Base-by-base conservation (phyloP, 2,329 filamentous ascomycete genomes). In the Colletotrichum sp. region DNA sequence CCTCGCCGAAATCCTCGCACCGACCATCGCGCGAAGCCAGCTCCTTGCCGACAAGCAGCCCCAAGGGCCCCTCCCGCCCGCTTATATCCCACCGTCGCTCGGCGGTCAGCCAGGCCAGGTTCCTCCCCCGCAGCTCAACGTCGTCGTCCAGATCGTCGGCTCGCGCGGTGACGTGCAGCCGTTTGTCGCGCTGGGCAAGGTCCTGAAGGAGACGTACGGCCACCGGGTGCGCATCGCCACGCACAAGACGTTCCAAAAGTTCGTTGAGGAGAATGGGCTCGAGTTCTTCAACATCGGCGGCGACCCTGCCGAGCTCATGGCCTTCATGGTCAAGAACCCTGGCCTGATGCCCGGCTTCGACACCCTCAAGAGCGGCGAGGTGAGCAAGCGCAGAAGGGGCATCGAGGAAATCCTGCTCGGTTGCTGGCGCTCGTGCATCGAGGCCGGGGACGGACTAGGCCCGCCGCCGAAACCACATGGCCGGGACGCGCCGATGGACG, bases 291-390 rank as follows among this genome's bases (percentile, higher is more conserved):
- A 86, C 77, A 94, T 95, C 68, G 93, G 94, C n/a, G 94, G 94
- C 4, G 93, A 96, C 81, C 94, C 94, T 2, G 90, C 92, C 2
- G 91, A 94, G 80, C 87, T 95, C 59, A 96, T 95, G 94, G 95
- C 95, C 5, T 98, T 96, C 80, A 98, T 98, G 95, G 95, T 97
- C 62, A 96, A 96, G 84, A 94, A 97, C 79, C 95, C 95, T 0
- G 95, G 95, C 0, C 87, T 98, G 36, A 95, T 98, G 93, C 95
- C 95, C 2, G 94, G 94, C 1, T 91, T 96, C 75, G 93, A 96
- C 65, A 93, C 94, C 1, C 85, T 98, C 65, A 93, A 92, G 76
- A 94, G 90, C 78, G 95, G 95, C 9, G 95, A 97, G 81, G 91
- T 98, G 66, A 93, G 91, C 57, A 94, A 93, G 83, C 89, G 95